Conservation (phyloP, 2,329 filamentous ascomycete genomes). For the Epichloe elymi region DNA sequence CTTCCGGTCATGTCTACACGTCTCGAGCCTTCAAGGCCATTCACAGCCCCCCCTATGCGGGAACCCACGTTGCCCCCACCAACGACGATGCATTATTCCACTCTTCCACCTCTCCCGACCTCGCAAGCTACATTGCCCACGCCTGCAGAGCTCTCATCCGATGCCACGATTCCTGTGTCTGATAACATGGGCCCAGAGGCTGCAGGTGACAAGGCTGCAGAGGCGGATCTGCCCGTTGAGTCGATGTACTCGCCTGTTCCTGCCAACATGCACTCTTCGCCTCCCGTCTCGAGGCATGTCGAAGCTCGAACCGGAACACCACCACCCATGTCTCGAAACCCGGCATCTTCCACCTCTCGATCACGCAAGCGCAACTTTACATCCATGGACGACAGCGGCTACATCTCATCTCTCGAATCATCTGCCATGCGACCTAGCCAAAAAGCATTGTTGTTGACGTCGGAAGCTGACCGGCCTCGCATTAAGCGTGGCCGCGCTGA, state of each 20-base stretch:
- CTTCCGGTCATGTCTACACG: constrained; percentile 44
- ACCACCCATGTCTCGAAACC: constrained; percentile 50
- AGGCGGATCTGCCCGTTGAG: constrained; percentile 27
- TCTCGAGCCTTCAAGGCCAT: constrained; percentile 36
- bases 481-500: constrained; percentile 86
- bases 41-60: constrained; percentile 21
- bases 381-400: constrained; percentile 83
- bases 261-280: constrained; percentile 74
- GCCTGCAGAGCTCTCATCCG: constrained; percentile 55
- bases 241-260: constrained; percentile 58
- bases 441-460: constrained; percentile 52
- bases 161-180: constrained; percentile 63
- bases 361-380: constrained; percentile 65
- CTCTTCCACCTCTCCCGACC: constrained; percentile 27
- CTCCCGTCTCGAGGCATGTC: constrained; percentile 54
- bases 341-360: constrained; percentile 49
- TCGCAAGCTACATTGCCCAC: constrained; percentile 24
- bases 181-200: constrained; percentile 47
- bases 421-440: constrained; percentile 66
- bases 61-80: constrained; percentile 38
- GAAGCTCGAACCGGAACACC: constrained; percentile 58
- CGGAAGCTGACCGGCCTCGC: constrained; percentile 65
- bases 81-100: constrained; percentile 20
- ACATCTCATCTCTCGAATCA: constrained; percentile 91
- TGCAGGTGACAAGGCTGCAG: constrained; percentile 26